These are phyloP conservation scores for Chondrostereum purpureum DNA, from an alignment of 1,284 basidiomycete genomes.

Conservation along the genomic window DNA sequence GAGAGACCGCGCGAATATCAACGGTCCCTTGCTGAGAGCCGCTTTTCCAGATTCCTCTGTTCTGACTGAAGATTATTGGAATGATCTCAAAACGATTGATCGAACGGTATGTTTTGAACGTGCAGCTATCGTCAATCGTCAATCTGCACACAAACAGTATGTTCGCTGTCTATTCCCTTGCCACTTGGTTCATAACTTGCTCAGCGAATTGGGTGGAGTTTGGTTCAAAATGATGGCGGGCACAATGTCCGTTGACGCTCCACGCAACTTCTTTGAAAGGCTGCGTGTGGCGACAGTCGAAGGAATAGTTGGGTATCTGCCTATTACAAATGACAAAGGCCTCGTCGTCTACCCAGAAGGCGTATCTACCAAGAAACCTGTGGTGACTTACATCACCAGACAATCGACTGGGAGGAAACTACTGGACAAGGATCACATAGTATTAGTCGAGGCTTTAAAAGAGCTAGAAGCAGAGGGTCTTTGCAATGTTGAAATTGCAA, in stretches of 20 bases:
- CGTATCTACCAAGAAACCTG: constrained; percentile 14
- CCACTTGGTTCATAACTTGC: constrained; percentile 4
- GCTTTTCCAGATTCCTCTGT: constrained; percentile 30
- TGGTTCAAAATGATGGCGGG: constrained; percentile 38
- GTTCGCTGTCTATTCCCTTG: too few species aligned
- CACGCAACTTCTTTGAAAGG: constrained; percentile 30
- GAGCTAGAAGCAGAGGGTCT: constrained; percentile 27
- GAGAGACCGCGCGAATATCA: constrained; percentile 28
- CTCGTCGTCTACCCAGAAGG: not conserved
- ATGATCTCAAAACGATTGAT: constrained; percentile 24
- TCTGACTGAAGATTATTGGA: constrained; percentile 28
- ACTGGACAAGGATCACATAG: constrained; percentile 22
- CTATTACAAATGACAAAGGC: constrained; percentile 6
- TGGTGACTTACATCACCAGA: constrained; percentile 34
- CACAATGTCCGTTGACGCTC: constrained; percentile 24
- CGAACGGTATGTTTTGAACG: constrained; percentile 30
- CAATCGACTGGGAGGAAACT: constrained; percentile 27
- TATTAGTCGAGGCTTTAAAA: constrained; percentile 23
- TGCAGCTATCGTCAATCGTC: constrained; percentile 27
- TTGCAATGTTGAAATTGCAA: constrained; percentile 26
- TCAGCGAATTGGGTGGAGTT: constrained; percentile 22
- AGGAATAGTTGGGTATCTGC: constrained; percentile 26
- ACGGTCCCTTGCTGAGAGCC: constrained; percentile 32
- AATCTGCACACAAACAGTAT: constrained; percentile 28
- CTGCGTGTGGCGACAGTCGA: constrained; percentile 25